A percentile compares a stretch with the other conserved stretches of the same genome.
phyloP scores from a whole-genome alignment of 306 rosid genomes.

The Vigna mungo region DNA sequence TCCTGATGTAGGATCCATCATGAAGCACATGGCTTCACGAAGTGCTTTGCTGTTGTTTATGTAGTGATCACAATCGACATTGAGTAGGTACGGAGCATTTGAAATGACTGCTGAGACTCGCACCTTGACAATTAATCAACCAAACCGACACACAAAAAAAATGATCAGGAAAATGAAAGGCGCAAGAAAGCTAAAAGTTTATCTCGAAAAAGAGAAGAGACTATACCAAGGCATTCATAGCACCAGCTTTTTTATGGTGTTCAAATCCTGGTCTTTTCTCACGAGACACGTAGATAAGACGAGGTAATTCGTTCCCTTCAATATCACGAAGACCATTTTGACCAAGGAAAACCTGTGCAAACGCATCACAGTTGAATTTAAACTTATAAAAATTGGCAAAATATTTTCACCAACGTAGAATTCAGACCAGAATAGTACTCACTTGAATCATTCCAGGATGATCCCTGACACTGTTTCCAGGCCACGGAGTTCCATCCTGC shows the following conservation, averaged over 20 bases:
- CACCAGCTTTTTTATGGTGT: conserved; percentile 96
- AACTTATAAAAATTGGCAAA: conserved; percentile 11
- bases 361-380: conserved; percentile 28
- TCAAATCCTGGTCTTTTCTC: conserved; percentile 96
- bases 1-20: conserved; percentile 96
- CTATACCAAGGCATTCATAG: conserved; percentile 88
- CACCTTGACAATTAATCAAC: conserved; percentile 53
- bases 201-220: conserved; percentile 10
- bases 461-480: conserved; percentile 89
- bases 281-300: conserved; percentile 88
- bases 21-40: conserved; percentile 95
- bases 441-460: conserved; percentile 99
- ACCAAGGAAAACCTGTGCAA: conserved; percentile 89
- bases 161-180: conserved; percentile 16
- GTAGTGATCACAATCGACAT: conserved; percentile 97
- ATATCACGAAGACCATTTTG: conserved; percentile 85
- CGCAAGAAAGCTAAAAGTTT: neutral
- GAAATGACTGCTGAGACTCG: conserved; percentile 92
- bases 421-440: conserved; percentile 23
- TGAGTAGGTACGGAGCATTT: conserved; percentile 86
- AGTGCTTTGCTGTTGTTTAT: conserved; percentile 94
- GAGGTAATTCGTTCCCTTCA: conserved; percentile 85
- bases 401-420: conserved; percentile 3
- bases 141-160: conserved; percentile 20
- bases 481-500: conserved; percentile 99